Percentiles rank a stretch among this genome's conserved stretches.
phyloP scores from a whole-genome alignment of 1,284 basidiomycete species.

The Boletus sp. region DNA sequence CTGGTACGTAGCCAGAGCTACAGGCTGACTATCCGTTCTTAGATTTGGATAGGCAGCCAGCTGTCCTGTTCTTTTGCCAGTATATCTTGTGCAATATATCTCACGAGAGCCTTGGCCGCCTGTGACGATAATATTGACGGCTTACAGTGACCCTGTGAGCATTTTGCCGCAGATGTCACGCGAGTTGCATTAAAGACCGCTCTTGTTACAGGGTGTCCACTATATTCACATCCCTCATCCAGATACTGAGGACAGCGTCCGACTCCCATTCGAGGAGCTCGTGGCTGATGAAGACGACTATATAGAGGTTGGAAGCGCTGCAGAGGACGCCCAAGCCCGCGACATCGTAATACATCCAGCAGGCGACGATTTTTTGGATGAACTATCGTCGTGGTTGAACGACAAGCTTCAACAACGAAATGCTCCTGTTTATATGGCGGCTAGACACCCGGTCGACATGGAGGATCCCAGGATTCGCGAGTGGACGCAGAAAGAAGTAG shows the following conservation, averaged over 20 bases:
- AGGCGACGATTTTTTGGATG: constrained; percentile 16
- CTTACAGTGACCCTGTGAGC: constrained; percentile 30
- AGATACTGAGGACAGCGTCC: constrained; percentile 15
- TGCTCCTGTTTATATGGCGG: constrained; percentile 12
- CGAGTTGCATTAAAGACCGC: background rate
- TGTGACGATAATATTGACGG: constrained; percentile 35
- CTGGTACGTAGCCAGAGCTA: constrained; percentile 28
- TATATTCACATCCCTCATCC: constrained; percentile 31
- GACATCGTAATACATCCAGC: constrained; percentile 21
- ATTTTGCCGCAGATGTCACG: background rate
- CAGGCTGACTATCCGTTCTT: constrained; percentile 1
- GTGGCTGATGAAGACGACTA: constrained; percentile 29
- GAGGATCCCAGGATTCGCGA: constrained; percentile 37
- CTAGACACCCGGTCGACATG: constrained; percentile 28
- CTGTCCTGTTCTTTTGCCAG: constrained; percentile 42
- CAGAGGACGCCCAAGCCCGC: constrained; percentile 22
- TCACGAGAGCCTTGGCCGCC: constrained; percentile 28
- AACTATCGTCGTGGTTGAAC: constrained; percentile 28
- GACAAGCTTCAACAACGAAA: constrained; percentile 28
- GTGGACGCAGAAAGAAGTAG: constrained; percentile 32
- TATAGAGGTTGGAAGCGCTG: constrained; percentile 15
- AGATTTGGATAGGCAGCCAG: constrained; percentile 34
- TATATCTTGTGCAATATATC: constrained; percentile 37
- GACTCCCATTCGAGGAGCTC: constrained; percentile 29
- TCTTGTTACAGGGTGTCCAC: constrained; percentile 22